Base-by-base conservation (phyloP, 768 basidiomycete species). In the Cyclocybe aegerita region DNA sequence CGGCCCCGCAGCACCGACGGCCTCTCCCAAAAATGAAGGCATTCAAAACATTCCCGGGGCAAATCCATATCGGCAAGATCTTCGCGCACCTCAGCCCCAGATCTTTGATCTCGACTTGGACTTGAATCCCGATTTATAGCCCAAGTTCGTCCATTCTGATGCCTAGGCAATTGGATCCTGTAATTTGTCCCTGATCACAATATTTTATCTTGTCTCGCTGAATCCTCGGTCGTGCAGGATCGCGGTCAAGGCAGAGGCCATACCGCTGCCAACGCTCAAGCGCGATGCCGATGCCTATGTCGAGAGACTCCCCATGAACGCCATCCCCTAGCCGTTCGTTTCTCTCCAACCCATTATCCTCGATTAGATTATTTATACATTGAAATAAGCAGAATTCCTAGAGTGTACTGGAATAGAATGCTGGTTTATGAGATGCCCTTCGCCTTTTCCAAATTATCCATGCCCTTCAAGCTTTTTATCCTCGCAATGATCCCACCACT, bases 31-130 rank as follows among this genome's bases (percentile, higher is more conserved):
- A 49, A 67, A 65, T 2, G 69, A 75, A 39, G 63, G 68, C 48
- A 72, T 72, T 17, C 76, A 77, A 39, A 78, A 82, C 41, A 59
- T 74, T 33, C 76, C 75, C 17, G 85, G 79, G 0, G 77, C 76
- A 7, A 85, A 90, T 57, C 81, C 85, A 15, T 91, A 90, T 66
- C 73, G 86, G 48, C 85, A 84, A 46, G 87, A 91, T 62, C 69
- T 81, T 37, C 82, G 79, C 44, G 78, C 74, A 12, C 81, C 81
- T 46, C 77, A 78, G 44, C 76, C 79, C 54, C 80, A 80, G 52
- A 73, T 84, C 59, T 88, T 90, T 65, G 89, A 90, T 62, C 71
- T 93, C 48, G 91, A 92, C 66, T 70, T 93, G 53, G 91, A 93
- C 64, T 75, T 93, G 49, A 93, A 93, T 60, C 90, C 90, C 1